phyloP scores from a whole-genome alignment of 257 asterid species.

The Solanum chiquidenum region DNA sequence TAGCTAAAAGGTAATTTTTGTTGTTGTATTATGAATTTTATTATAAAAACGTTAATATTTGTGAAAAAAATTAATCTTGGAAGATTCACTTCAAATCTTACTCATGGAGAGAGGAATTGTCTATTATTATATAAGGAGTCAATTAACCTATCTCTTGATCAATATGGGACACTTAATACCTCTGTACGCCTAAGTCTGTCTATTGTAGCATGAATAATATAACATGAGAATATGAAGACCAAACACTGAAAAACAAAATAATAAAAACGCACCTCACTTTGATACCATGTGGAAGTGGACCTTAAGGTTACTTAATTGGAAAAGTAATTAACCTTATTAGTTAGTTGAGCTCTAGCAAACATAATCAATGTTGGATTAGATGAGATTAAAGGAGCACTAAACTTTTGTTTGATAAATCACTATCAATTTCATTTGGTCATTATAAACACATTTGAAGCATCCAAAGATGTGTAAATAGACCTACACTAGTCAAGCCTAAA shows the following conservation, averaged over 20 bases:
- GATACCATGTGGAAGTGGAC: not conserved
- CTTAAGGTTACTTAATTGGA: not conserved
- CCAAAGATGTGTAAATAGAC: not conserved
- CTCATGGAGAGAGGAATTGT: not conserved
- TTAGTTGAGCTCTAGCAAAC: not conserved
- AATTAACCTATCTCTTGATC: not conserved
- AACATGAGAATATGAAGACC: not conserved
- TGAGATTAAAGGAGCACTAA: not conserved
- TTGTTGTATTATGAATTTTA: not conserved
- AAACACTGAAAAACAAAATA: not conserved
- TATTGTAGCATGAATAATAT: not conserved
- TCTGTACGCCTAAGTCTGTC: not conserved
- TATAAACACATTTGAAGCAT: not conserved
- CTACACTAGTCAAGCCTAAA: not conserved
- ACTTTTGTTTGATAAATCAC: not conserved
- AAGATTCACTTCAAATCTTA: not conserved
- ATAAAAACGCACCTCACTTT: not conserved
- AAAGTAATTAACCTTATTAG: not conserved
- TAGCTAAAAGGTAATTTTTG: not conserved
- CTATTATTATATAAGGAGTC: not conserved
- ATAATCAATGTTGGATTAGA: not conserved
- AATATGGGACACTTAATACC: not conserved
- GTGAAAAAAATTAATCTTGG: not conserved
- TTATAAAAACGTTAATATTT: not conserved
- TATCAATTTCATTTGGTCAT: not conserved